These are phyloP conservation scores for Colletotrichum godetiae DNA, from an alignment of 2,329 filamentous ascomycete genomes.

Conservation along the genomic window DNA sequence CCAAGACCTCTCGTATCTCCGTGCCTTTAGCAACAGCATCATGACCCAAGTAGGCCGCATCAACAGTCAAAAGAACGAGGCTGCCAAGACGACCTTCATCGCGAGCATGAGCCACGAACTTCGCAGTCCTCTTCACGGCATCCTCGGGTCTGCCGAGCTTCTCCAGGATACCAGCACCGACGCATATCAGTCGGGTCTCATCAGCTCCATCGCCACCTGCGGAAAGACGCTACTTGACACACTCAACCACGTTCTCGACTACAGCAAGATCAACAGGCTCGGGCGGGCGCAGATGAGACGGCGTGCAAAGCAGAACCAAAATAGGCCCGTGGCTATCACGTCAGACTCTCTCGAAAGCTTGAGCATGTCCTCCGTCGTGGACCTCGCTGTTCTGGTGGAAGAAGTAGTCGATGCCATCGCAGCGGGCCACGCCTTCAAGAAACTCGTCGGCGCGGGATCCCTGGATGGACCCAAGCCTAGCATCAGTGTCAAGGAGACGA, in stretches of 20 bases:
- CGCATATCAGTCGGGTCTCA: constrained; percentile 53
- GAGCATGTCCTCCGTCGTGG: constrained; percentile 45
- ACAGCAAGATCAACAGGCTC: constrained; percentile 52
- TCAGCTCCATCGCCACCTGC: constrained; percentile 58
- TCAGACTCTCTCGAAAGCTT: constrained; percentile 46
- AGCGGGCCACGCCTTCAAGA: constrained; percentile 49
- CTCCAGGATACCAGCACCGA: constrained; percentile 54
- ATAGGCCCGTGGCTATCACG: constrained; percentile 34
- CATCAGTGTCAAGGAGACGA: constrained; percentile 15
- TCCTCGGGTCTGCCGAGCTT: constrained; percentile 63
- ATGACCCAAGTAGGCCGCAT: constrained; percentile 67
- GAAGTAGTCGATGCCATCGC: constrained; percentile 52
- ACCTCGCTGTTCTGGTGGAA: constrained; percentile 47
- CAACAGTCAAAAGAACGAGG: constrained; percentile 61
- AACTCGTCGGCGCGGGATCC: neutral
- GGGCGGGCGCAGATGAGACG: constrained; percentile 41
- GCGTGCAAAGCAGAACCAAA: constrained; percentile 37
- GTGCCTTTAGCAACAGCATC: constrained; percentile 54
- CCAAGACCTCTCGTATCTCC: constrained; percentile 46
- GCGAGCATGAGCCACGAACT: constrained; percentile 70
- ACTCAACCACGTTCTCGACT: constrained; percentile 60
- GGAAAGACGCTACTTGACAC: constrained; percentile 61
- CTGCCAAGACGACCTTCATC: constrained; percentile 68
- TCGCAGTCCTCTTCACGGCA: constrained; percentile 67
- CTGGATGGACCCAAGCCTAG: constrained; percentile 31